Conservation (phyloP, 2,329 filamentous ascomycete species). For the Ophiocordyceps robertsii region DNA sequence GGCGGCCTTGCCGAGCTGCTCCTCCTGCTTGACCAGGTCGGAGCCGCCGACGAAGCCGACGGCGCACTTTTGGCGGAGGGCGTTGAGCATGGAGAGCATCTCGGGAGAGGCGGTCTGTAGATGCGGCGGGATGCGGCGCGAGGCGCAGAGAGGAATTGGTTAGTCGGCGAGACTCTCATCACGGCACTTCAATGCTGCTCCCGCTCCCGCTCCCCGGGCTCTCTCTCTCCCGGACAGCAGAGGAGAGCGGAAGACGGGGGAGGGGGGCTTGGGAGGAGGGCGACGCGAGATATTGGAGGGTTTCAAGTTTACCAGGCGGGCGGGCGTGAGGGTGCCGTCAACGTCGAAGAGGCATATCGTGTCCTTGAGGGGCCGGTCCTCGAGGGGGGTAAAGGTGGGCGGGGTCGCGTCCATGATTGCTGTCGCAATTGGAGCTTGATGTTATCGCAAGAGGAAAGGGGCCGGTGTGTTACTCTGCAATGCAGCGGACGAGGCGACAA, state of each 20-base stretch:
- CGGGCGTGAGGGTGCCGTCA: conserved; percentile 77
- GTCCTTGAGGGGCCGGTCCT: conserved; percentile 77
- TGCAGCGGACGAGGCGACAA: too few species aligned
- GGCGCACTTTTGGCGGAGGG: conserved; percentile 73
- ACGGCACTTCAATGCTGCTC: too few species aligned
- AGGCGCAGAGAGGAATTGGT: neutral
- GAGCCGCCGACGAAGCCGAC: conserved; percentile 90
- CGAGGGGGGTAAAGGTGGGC: conserved; percentile 55
- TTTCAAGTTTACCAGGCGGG: conserved; percentile 47
- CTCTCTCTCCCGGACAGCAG: too few species aligned
- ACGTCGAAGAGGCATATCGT: conserved; percentile 96
- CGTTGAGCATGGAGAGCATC: conserved; percentile 68
- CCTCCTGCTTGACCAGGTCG: conserved; percentile 87
- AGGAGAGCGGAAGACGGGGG: too few species aligned
- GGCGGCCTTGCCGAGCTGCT: conserved; percentile 64
- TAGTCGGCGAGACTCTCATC: neutral
- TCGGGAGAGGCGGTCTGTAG: conserved; percentile 56
- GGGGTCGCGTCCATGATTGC: conserved; percentile 25
- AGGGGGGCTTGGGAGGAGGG: too few species aligned
- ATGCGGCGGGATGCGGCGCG: conserved; percentile 1
- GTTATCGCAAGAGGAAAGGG: too few species aligned
- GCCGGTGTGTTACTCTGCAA: too few species aligned
- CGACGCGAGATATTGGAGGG: too few species aligned
- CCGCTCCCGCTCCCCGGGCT: too few species aligned
- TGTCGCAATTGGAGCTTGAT: neutral